Percentiles rank a stretch among this genome's conserved stretches.
These are phyloP conservation scores for Euphorbia lathyris DNA, from an alignment of 345 rosid genomes.

Conservation along the genomic window DNA sequence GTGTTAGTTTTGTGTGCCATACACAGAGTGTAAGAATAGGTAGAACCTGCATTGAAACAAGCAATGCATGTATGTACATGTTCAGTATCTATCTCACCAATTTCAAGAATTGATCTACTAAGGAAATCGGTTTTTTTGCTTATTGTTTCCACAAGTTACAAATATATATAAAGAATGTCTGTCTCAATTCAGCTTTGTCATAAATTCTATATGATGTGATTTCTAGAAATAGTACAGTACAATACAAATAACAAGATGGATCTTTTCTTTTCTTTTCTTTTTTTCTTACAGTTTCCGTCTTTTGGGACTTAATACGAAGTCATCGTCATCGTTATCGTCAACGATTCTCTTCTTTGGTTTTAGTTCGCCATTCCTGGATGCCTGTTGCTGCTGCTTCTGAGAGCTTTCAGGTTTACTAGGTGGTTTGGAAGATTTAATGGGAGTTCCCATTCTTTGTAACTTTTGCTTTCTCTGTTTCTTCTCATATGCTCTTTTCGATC, in stretches of 20 bases:
- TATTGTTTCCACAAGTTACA: constrained; percentile 24
- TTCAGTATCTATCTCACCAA: no score
- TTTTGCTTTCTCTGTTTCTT: constrained; percentile 89
- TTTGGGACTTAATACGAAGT: constrained; percentile 55
- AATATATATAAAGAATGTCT: constrained; percentile 33
- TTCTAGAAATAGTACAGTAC: constrained; percentile 15
- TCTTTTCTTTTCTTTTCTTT: constrained; percentile 22
- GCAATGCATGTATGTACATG: no score
- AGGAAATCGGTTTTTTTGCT: no score
- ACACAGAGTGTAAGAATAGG: no score
- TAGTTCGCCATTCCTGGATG: constrained; percentile 55
- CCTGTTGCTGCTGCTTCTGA: constrained; percentile 46
- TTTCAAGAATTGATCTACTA: no score
- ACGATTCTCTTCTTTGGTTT: constrained; percentile 60
- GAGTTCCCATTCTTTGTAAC: constrained; percentile 67
- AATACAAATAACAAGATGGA: constrained; percentile 12
- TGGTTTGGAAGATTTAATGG: constrained; percentile 48
- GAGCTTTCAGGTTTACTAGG: constrained; percentile 58
- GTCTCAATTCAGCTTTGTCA: constrained; percentile 15
- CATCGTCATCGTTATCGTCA: constrained; percentile 47
- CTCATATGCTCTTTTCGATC: constrained; percentile 68
- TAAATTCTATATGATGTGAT: constrained; percentile 21
- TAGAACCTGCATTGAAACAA: no score
- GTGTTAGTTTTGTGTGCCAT: no score
- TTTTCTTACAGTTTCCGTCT: constrained; percentile 62